A percentile compares a stretch with the other conserved stretches of the same genome.
Evolutionary conservation across 2,329 filamentous ascomycete genomes (phyloP).

Genomic region (Myriosclerotinia duriaeana): DNA sequence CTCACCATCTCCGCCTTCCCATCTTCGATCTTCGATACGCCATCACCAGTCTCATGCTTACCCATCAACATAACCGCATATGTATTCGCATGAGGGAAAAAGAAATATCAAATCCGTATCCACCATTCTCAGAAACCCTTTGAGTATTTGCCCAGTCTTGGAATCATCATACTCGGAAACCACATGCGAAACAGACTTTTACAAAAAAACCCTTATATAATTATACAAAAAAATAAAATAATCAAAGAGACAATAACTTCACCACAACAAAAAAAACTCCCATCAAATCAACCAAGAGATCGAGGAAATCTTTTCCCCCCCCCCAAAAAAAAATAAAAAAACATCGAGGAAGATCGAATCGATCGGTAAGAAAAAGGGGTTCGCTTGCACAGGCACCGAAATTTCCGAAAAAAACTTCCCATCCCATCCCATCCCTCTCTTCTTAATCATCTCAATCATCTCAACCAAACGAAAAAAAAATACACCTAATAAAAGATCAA

Average conservation of each 20-base stretch:
- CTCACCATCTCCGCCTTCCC: not conserved
- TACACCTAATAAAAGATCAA: no score
- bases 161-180: not conserved
- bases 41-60: not conserved
- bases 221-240: no score
- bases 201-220: no score
- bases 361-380: conserved; percentile 14
- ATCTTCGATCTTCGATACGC: not conserved
- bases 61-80: not conserved
- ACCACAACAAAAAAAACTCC: no score
- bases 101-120: not conserved
- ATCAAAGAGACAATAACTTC: no score
- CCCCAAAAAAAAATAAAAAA: not conserved
- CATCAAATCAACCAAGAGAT: no score
- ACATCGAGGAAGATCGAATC: not conserved
- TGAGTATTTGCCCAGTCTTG: not conserved
- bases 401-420: not conserved
- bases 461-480: no score
- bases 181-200: no score
- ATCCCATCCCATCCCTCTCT: no score
- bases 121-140: not conserved
- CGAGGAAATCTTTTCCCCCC: no score
- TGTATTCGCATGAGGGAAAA: not conserved
- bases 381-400: conserved; percentile 11
- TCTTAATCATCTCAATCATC: no score